Evolutionary conservation across 306 rosid genomes (phyloP).

Genomic region (Castanea sativa): DNA sequence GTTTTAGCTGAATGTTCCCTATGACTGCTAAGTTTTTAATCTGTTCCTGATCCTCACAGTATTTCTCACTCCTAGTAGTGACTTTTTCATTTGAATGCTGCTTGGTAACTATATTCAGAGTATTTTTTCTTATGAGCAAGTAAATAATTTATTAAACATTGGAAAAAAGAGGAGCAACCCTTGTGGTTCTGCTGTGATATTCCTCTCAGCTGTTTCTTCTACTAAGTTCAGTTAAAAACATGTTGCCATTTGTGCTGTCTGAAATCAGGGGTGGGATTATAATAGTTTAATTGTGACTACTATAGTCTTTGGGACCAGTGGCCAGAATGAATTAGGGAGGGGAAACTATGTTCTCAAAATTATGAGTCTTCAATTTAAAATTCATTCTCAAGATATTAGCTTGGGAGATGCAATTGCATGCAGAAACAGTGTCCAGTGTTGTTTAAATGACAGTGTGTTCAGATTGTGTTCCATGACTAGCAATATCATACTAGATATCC

Average conservation of each 20-base stretch:
- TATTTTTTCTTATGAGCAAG: neutral
- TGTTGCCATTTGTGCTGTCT: neutral
- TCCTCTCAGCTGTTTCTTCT: neutral
- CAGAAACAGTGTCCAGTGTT: neutral
- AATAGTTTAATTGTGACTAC: neutral
- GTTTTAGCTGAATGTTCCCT: neutral
- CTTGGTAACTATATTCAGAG: neutral
- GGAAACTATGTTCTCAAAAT: neutral
- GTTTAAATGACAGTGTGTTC: neutral
- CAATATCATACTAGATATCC: neutral
- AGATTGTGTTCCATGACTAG: neutral
- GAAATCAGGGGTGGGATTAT: too few relatives aligned
- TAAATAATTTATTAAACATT: neutral
- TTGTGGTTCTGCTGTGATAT: neutral
- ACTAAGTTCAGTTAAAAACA: neutral
- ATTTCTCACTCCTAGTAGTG: neutral
- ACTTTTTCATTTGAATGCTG: neutral
- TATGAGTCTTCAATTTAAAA: neutral
- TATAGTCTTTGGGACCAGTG: neutral
- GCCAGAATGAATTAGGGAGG: neutral
- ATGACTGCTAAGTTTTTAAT: neutral
- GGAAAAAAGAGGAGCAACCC: neutral
- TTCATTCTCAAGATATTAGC: neutral
- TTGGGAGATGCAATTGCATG: neutral
- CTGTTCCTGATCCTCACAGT: neutral